phyloP scores from a whole-genome alignment of 805 yeast genomes.

The Candida railenensis region DNA sequence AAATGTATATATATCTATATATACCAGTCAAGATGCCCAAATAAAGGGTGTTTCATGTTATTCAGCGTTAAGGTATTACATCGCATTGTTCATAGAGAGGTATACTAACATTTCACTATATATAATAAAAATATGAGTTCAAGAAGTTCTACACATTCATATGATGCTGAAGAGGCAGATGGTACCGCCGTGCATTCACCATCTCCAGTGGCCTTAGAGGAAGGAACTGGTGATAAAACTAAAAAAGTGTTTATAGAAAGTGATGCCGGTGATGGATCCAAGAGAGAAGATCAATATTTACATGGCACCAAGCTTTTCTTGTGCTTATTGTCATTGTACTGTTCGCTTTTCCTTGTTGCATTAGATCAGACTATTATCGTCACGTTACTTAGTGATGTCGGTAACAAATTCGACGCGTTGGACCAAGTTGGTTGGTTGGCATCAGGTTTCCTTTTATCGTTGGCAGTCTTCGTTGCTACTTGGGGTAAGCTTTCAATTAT shows the following conservation, averaged over 20 bases:
- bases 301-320: constrained; percentile 23
- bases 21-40: too few relatives aligned
- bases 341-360: constrained; percentile 33
- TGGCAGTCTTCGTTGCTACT: constrained; percentile 32
- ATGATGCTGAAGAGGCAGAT: too few relatives aligned
- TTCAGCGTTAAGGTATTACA: too few relatives aligned
- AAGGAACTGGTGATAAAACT: background rate
- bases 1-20: too few relatives aligned
- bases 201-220: constrained; percentile 1
- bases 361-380: constrained; percentile 41
- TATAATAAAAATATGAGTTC: too few relatives aligned
- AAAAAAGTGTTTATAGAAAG: constrained; percentile 29
- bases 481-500: constrained; percentile 38
- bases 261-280: constrained; percentile 45
- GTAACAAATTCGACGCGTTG: constrained; percentile 33
- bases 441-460: constrained; percentile 35
- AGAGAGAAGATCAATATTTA: constrained; percentile 36
- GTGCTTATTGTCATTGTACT: constrained; percentile 26
- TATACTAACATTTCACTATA: too few relatives aligned
- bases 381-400: constrained; percentile 33
- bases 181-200: too few relatives aligned
- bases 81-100: too few relatives aligned
- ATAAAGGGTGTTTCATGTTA: too few relatives aligned
- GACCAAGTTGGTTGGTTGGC: constrained; percentile 38
- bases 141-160: too few relatives aligned